These are phyloP conservation scores for Aureobasidium vineae DNA, from an alignment of 2,329 filamentous ascomycete species.

Conservation along the genomic window DNA sequence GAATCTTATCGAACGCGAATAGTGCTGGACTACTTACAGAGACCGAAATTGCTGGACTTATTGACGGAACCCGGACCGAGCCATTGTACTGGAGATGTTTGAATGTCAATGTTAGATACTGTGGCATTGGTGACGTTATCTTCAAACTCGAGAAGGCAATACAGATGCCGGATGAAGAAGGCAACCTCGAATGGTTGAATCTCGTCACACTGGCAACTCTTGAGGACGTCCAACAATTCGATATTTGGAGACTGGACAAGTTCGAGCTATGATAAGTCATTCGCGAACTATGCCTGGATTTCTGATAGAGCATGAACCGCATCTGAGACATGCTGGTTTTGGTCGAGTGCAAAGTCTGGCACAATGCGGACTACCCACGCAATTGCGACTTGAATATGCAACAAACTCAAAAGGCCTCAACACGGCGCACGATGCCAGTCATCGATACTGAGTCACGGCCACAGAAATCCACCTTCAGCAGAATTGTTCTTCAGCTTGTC, in stretches of 20 bases:
- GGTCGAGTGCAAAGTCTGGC: neutral
- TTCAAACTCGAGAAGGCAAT: slow-evolving; percentile 39
- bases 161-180: slow-evolving; percentile 31
- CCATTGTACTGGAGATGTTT: slow-evolving; percentile 39
- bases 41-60: slow-evolving; percentile 8
- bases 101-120: slow-evolving; percentile 36
- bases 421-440: neutral
- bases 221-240: slow-evolving; percentile 43
- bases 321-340: too few species aligned
- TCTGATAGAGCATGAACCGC: too few species aligned
- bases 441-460: neutral
- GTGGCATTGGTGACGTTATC: slow-evolving; percentile 43
- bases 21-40: slow-evolving; percentile 33
- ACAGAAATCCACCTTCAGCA: neutral
- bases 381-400: neutral
- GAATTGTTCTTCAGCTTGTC: neutral
- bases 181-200: slow-evolving; percentile 31
- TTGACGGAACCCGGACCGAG: slow-evolving; percentile 38
- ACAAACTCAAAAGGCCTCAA: neutral
- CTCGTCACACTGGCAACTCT: slow-evolving; percentile 37
- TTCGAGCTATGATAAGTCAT: slow-evolving; percentile 30
- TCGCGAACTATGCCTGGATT: neutral
- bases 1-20: slow-evolving; percentile 40
- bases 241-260: slow-evolving; percentile 49
- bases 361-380: neutral